These are phyloP conservation scores for Saccharomyces jurei DNA, from an alignment of 805 yeast species.

Conservation along the genomic window DNA sequence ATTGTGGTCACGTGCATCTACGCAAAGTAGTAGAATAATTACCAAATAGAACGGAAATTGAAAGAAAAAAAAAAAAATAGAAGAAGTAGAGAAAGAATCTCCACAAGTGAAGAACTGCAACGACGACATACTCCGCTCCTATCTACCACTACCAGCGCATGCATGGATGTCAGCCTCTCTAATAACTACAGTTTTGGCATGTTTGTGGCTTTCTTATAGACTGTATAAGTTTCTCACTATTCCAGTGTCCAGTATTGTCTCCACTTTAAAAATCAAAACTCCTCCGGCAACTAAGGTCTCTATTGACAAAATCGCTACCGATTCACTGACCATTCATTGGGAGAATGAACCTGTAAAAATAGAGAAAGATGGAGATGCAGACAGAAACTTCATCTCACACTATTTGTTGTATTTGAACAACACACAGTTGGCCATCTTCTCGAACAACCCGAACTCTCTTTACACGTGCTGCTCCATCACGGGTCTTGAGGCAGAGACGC, in stretches of 20 bases:
- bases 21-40: background rate
- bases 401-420: constrained; percentile 27
- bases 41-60: background rate
- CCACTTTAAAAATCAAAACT: constrained; percentile 21
- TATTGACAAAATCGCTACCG: constrained; percentile 25
- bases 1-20: background rate
- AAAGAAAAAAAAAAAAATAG: background rate
- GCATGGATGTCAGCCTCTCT: constrained; percentile 3
- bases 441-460: constrained; percentile 22
- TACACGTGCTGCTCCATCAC: constrained; percentile 30
- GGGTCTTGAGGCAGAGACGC: constrained; percentile 17
- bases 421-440: constrained; percentile 24
- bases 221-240: constrained; percentile 24
- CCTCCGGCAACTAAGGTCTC: constrained; percentile 31
- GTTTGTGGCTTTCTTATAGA: constrained; percentile 24
- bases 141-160: background rate
- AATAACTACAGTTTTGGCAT: constrained; percentile 5
- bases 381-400: constrained; percentile 19
- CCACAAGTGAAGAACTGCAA: background rate
- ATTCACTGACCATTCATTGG: constrained; percentile 29
- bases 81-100: background rate
- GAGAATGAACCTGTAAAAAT: constrained; percentile 22
- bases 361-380: background rate
- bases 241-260: constrained; percentile 25
- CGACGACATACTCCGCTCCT: background rate